phyloP scores from a whole-genome alignment of 164 flowering plant genomes.

The Nelumbo lutea region DNA sequence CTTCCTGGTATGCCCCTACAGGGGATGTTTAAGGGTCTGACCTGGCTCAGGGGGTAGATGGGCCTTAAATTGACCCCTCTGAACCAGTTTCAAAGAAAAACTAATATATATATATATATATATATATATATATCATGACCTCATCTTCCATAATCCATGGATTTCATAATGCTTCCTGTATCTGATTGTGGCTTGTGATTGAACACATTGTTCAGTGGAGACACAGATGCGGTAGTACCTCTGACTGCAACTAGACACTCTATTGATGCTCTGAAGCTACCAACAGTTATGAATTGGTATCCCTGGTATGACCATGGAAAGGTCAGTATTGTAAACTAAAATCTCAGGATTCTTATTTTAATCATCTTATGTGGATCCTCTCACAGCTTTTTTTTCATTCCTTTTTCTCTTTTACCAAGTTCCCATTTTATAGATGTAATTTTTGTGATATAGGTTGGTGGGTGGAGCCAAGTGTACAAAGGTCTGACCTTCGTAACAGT shows the following conservation, averaged over 20 bases:
- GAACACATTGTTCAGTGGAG: conserved; percentile 59
- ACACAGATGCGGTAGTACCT: conserved; percentile 92
- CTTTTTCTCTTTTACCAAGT: background rate
- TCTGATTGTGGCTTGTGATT: conserved; percentile 5
- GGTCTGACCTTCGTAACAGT: conserved; percentile 85
- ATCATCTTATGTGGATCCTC: background rate
- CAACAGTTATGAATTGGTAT: conserved; percentile 71
- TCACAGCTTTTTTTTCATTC: background rate
- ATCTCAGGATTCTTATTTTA: background rate
- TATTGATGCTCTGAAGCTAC: conserved; percentile 75
- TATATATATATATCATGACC: no score
- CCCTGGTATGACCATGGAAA: conserved; percentile 82
- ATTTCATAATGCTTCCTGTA: background rate
- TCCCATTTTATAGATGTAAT: background rate
- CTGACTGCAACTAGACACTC: conserved; percentile 87
- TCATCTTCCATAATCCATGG: background rate
- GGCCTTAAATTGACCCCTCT: no score
- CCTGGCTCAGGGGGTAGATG: no score
- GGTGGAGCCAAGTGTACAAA: conserved; percentile 94
- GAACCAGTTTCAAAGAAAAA: no score
- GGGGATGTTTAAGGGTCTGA: no score
- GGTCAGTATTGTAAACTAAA: conserved; percentile 38
- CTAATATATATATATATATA: no score
- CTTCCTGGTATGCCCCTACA: no score
- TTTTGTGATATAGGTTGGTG: conserved; percentile 68